These are phyloP conservation scores for Citropsis articulata DNA, from an alignment of 345 rosid species.

Conservation along the genomic window DNA sequence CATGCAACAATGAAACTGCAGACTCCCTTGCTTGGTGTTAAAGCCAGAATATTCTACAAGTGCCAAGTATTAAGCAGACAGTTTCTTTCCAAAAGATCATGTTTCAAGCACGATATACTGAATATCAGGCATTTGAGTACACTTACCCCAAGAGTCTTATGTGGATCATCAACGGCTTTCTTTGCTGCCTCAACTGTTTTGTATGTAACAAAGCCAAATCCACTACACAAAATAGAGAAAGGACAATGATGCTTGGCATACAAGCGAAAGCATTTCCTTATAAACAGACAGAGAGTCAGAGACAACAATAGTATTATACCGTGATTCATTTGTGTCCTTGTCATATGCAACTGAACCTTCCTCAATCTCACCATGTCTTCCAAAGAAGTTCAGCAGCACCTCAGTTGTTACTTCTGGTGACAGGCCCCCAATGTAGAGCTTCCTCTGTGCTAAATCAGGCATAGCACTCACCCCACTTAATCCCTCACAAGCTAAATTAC, in stretches of 20 bases:
- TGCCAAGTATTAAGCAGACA: background rate
- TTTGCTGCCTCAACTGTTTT: constrained; percentile 56
- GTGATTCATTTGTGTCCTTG: constrained; percentile 65
- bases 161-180: constrained; percentile 63
- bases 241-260: constrained; percentile 6
- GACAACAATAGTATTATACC: constrained; percentile 22
- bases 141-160: constrained; percentile 53
- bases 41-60: background rate
- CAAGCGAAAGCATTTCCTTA: background rate
- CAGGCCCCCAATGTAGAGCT: constrained; percentile 63
- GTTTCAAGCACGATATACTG: background rate
- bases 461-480: constrained; percentile 42
- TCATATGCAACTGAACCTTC: constrained; percentile 73
- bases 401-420: constrained; percentile 63
- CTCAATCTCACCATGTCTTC: constrained; percentile 59
- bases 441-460: constrained; percentile 53
- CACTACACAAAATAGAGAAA: constrained; percentile 37
- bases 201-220: constrained; percentile 70
- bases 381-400: constrained; percentile 43
- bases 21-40: background rate
- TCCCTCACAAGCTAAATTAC: constrained; percentile 65
- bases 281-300: background rate
- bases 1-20: background rate
- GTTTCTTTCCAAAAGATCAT: background rate
- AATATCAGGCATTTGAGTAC: background rate